These are phyloP conservation scores for Phytophthora multivora DNA, from an alignment of 352 stramenopile species.

Conservation along the genomic window DNA sequence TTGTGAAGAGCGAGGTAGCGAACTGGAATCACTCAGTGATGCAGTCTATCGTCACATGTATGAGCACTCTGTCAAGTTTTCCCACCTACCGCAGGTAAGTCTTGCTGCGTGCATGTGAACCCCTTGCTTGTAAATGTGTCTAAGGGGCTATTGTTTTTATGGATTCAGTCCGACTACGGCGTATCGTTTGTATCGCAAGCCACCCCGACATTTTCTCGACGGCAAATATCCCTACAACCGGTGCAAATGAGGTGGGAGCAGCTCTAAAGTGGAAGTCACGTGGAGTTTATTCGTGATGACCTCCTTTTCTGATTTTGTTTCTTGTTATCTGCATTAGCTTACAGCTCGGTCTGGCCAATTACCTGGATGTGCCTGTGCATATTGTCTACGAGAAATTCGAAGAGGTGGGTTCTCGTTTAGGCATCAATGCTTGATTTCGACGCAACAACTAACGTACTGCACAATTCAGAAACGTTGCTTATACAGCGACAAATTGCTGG, in stretches of 20 bases:
- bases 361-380: slow-evolving; percentile 64
- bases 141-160: neutral
- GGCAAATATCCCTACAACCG: slow-evolving; percentile 69
- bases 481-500: slow-evolving; percentile 84
- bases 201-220: slow-evolving; percentile 53
- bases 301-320: slow-evolving; percentile 3
- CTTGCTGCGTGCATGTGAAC: neutral
- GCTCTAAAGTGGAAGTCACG: neutral
- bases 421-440: too few species aligned
- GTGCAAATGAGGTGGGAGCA: slow-evolving; percentile 76
- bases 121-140: neutral
- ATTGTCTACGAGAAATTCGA: slow-evolving; percentile 82
- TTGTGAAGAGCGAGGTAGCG: slow-evolving; percentile 59
- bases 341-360: slow-evolving; percentile 78
- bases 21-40: slow-evolving; percentile 74
- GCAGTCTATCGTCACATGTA: slow-evolving; percentile 83
- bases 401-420: slow-evolving; percentile 37
- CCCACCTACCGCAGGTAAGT: slow-evolving; percentile 74
- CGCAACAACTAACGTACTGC: neutral
- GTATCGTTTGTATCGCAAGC: slow-evolving; percentile 77
- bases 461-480: slow-evolving; percentile 65
- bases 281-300: neutral
- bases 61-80: slow-evolving; percentile 76
- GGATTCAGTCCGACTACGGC: slow-evolving; percentile 75
- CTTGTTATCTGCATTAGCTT: slow-evolving; percentile 36